Evolutionary conservation across 305 asterid genomes (phyloP), one percentile per base, ranked within the genome.

Genomic region (Plantago coronopus): DNA sequence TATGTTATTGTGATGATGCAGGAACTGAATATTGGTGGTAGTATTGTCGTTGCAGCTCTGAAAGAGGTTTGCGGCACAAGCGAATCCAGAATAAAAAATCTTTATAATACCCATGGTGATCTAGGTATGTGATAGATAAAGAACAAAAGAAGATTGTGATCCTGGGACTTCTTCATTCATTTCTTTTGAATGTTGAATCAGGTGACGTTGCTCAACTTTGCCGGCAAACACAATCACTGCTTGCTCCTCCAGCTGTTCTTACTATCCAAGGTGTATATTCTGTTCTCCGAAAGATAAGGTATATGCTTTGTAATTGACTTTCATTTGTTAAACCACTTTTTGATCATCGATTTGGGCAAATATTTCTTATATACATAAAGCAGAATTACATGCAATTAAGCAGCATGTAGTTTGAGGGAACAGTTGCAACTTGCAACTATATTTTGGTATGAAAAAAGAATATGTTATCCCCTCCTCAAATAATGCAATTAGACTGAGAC

Each of bases 161-260:
- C 42, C 42, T 34, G 42, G 42, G 10, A 34, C 12, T 7, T 34
- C 10, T 34, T 34, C 42, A 34, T 34, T 5, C 10, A 34, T 34
- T n/a, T n/a, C 37, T 29, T 1, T 29, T 29, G 7, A 4, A 29
- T 29, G 17, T 21, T 21, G 53, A 31, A 77, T 84, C 74, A 91
- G 98, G 98, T 78, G 98, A 91, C 81, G 98, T 86, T 81, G 95
- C 98, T 71, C 91, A 88, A 76, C 85, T 82, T 76, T 91, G 89
- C 80, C 90, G 95, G 55, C 94, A 82, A 77, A 88, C 79, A 54
- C 96, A 91, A 68, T 74, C 88, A 53, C 83, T 84, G 53, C 95
- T 88, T 75, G 94, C 86, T 62, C 87, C 91, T 54, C 95, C 94
- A 63, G 69, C 94, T 64, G 74, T 77, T 21, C 91, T 91, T 67